These are phyloP conservation scores for Talaromyces albobiverticillius DNA, from an alignment of 2,329 filamentous ascomycete genomes.

Conservation along the genomic window DNA sequence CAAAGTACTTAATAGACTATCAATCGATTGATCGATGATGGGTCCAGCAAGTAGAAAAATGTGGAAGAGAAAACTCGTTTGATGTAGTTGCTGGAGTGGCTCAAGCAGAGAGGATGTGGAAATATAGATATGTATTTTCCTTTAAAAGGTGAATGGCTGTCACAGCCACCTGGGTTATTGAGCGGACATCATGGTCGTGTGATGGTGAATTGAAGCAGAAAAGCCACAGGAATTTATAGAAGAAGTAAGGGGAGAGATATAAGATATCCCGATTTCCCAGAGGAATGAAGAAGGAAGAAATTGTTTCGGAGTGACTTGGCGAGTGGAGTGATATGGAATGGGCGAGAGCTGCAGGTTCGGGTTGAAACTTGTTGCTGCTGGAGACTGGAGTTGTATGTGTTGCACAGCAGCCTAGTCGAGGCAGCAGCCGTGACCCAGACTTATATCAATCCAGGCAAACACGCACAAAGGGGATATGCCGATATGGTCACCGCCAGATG, in stretches of 20 bases:
- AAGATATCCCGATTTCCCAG: not conserved
- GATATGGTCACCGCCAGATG: conserved; percentile 12
- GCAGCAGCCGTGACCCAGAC: too few relatives aligned
- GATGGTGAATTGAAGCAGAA: not conserved
- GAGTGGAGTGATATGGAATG: not conserved
- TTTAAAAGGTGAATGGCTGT: conserved; percentile 6
- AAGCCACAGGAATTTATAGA: conserved; percentile 15
- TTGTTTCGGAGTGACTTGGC: not conserved
- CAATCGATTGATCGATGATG: not conserved
- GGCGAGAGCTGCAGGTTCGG: not conserved
- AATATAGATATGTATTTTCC: too few relatives aligned
- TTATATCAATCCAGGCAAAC: too few relatives aligned
- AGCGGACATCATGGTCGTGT: conserved; percentile 8
- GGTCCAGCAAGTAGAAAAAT: not conserved
- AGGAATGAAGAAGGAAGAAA: not conserved
- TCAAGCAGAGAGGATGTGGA: too few relatives aligned
- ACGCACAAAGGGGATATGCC: too few relatives aligned
- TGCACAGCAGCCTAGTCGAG: not conserved
- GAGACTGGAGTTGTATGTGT: not conserved
- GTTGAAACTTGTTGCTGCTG: too few relatives aligned
- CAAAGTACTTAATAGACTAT: too few relatives aligned
- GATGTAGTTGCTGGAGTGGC: too few relatives aligned
- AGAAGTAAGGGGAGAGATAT: conserved; percentile 13
- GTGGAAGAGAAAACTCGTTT: not conserved
- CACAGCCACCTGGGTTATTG: conserved; percentile 15